phyloP scores from a whole-genome alignment of 2,329 filamentous ascomycete species.

The Neonectria coccinea region DNA sequence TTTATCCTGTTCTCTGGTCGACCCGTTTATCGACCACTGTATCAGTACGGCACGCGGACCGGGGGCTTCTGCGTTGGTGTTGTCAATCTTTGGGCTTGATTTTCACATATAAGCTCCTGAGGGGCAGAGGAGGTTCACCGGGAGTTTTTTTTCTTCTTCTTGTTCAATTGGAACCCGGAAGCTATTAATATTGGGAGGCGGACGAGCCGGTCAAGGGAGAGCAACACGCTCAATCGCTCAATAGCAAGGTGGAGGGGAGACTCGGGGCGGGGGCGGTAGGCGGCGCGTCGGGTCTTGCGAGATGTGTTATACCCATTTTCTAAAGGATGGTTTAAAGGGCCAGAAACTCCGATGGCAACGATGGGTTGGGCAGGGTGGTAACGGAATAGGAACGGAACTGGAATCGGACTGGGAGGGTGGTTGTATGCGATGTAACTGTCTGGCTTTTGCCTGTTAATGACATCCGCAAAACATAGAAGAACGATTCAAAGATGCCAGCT shows the following conservation, averaged over 20 bases:
- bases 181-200: constrained; percentile 39
- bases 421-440: constrained; percentile 18
- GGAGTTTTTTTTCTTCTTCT: constrained; percentile 34
- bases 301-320: constrained; percentile 52
- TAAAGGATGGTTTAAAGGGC: constrained; percentile 28
- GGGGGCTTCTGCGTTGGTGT: constrained; percentile 21
- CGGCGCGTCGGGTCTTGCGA: constrained; percentile 31
- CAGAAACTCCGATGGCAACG: constrained; percentile 18
- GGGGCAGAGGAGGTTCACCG: constrained; percentile 16
- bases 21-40: constrained; percentile 28
- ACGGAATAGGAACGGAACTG: constrained; percentile 26
- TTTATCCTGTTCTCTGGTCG: constrained; percentile 27
- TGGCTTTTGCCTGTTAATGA: constrained; percentile 20
- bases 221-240: constrained; percentile 15
- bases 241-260: background rate
- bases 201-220: constrained; percentile 27
- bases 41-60: constrained; percentile 33
- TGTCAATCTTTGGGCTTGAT: constrained; percentile 26
- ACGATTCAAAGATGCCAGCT: constrained; percentile 7
- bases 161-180: constrained; percentile 34
- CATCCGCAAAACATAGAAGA: constrained; percentile 20
- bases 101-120: constrained; percentile 31
- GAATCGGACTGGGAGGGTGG: constrained; percentile 13
- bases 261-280: constrained; percentile 1
- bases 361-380: constrained; percentile 21